These are phyloP conservation scores for Darksidea phi DNA, from an alignment of 495 filamentous ascomycete species.

Conservation along the genomic window DNA sequence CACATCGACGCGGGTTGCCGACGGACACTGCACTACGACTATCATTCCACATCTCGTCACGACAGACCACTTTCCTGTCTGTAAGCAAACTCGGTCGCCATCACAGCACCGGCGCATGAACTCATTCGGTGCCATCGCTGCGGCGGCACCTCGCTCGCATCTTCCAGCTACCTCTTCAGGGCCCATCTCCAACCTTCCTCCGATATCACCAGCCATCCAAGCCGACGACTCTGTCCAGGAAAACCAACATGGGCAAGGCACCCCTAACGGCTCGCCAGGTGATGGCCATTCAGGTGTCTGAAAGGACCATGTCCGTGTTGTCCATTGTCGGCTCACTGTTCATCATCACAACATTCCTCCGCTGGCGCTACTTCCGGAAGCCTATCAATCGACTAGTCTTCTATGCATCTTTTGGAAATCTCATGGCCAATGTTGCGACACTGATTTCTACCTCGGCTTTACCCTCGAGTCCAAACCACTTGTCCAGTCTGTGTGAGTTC, in stretches of 20 bases:
- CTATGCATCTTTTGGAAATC: conserved; percentile 80
- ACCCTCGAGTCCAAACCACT: conserved; percentile 35
- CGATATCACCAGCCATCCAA: neutral
- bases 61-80: too few species aligned
- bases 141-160: too few species aligned
- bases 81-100: too few species aligned
- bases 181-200: too few species aligned
- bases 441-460: conserved; percentile 63
- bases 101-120: too few species aligned
- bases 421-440: conserved; percentile 76
- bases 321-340: conserved; percentile 72
- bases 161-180: too few species aligned
- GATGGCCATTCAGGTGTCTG: conserved; percentile 58
- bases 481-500: conserved; percentile 64
- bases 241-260: neutral
- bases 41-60: too few species aligned
- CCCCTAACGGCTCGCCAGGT: conserved; percentile 5
- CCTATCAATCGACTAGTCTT: conserved; percentile 89
- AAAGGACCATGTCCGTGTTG: conserved; percentile 66
- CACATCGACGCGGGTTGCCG: too few species aligned
- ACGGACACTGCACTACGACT: too few species aligned
- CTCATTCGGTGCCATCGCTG: too few species aligned
- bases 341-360: conserved; percentile 69
- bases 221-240: neutral
- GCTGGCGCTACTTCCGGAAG: conserved; percentile 64